Conservation (phyloP, 176 grass and related monocot genomes). For the Echinochloa phyllopogon region DNA sequence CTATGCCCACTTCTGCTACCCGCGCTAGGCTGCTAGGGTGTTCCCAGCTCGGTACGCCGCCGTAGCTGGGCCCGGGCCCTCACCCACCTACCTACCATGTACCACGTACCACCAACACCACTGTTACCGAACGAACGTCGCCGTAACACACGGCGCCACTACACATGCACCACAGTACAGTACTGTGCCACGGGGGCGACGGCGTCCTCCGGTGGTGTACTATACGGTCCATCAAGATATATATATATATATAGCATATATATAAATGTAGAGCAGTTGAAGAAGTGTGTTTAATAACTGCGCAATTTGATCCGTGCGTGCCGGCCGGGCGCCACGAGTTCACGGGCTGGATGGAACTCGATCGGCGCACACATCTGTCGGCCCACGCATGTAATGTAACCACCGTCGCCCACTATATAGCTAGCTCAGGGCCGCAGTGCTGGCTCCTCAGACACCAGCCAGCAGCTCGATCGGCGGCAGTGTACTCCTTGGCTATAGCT, state of each 20-base stretch:
- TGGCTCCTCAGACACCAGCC: not conserved
- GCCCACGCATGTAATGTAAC: conserved; percentile 1
- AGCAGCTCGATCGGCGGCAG: not conserved
- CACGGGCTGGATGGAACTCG: not conserved
- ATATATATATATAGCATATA: not conserved
- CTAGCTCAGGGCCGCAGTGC: not conserved
- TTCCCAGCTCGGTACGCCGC: too few relatives aligned
- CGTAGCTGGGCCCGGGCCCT: too few relatives aligned
- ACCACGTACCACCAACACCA: too few relatives aligned
- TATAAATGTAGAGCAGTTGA: not conserved
- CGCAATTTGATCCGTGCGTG: not conserved
- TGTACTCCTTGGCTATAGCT: not conserved
- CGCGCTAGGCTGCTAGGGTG: too few relatives aligned
- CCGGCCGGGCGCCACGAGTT: fast-evolving
- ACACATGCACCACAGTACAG: not conserved
- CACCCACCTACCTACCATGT: too few relatives aligned
- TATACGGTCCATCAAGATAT: not conserved
- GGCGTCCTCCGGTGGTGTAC: not conserved
- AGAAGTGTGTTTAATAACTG: conserved; percentile 29
- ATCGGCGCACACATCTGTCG: not conserved
- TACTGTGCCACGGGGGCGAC: not conserved
- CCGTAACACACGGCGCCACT: too few relatives aligned
- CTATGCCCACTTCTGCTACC: too few relatives aligned
- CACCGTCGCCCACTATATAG: conserved; percentile 22
- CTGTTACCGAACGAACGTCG: too few relatives aligned